These are phyloP conservation scores for Cryptosporidium canis DNA, from an alignment of 169 alveolate species.

Conservation along the genomic window DNA sequence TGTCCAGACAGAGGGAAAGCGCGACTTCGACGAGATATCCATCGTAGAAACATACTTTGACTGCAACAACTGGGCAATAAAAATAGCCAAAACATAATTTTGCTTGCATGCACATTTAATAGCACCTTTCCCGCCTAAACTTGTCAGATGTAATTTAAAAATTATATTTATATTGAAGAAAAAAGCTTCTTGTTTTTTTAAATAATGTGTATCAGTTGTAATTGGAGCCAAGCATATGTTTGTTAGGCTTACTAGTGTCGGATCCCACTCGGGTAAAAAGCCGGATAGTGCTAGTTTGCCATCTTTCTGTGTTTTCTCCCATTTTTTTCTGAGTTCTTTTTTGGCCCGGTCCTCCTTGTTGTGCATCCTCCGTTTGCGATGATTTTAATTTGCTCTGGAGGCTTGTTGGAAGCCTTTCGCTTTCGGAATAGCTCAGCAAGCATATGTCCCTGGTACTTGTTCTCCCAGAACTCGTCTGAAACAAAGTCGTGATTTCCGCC, in stretches of 20 bases:
- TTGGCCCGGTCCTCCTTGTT: not conserved
- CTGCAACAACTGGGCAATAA: constrained; percentile 66
- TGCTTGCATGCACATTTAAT: not conserved
- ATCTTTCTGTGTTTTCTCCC: not conserved
- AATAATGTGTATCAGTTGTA: not conserved
- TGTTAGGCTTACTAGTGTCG: not conserved
- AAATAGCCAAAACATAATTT: not conserved
- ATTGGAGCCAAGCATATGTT: not conserved
- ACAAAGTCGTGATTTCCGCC: constrained; percentile 58
- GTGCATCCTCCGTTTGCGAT: not conserved
- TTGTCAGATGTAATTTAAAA: too few species aligned
- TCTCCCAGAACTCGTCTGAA: constrained; percentile 46
- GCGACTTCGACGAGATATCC: not conserved
- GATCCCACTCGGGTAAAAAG: not conserved
- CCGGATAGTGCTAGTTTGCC: not conserved
- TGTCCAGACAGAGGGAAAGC: not conserved
- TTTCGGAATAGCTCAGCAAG: constrained; percentile 37
- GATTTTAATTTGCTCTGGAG: not conserved
- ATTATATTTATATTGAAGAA: not conserved
- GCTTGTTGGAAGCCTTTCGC: not conserved
- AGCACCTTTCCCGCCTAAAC: too few species aligned
- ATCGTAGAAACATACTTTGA: constrained; percentile 61
- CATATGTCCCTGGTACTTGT: constrained; percentile 30
- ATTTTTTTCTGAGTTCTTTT: not conserved
- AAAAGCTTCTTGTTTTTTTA: too few species aligned